phyloP scores from a whole-genome alignment of 345 rosid genomes.

The Reutealis trisperma region DNA sequence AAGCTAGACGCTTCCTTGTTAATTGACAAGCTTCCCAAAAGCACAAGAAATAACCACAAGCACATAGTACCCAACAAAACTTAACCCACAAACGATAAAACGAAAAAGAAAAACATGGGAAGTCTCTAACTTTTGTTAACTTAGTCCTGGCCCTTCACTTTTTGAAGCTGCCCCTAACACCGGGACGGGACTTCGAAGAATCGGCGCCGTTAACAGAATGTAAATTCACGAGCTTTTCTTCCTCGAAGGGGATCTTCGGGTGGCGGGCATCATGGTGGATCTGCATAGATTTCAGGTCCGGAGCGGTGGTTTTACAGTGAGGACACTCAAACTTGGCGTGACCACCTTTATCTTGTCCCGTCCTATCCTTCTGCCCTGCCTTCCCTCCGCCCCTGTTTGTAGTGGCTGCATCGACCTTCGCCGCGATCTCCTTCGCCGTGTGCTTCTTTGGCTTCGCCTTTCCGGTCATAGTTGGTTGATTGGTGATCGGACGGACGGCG shows the following conservation, averaged over 20 bases:
- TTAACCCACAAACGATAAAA: background rate
- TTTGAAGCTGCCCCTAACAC: constrained; percentile 48
- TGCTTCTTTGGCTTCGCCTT: constrained; percentile 99
- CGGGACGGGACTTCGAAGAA: constrained; percentile 33
- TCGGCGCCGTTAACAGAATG: constrained; percentile 39
- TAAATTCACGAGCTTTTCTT: constrained; percentile 60
- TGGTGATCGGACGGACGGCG: background rate
- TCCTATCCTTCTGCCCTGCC: constrained; percentile 73
- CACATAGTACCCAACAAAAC: background rate
- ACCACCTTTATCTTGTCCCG: constrained; percentile 76
- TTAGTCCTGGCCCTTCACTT: constrained; percentile 24
- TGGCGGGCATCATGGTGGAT: constrained; percentile 92
- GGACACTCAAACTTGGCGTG: constrained; percentile 96
- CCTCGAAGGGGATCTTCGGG: constrained; percentile 77
- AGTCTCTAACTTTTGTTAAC: background rate
- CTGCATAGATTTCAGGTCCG: constrained; percentile 83
- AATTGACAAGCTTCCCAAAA: background rate
- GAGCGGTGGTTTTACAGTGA: constrained; percentile 76
- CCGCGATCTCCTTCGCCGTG: constrained; percentile 89
- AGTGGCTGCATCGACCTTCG: constrained; percentile 84
- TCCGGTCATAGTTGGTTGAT: constrained; percentile 55
- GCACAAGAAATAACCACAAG: background rate
- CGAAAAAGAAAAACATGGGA: background rate
- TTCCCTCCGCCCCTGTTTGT: constrained; percentile 96
- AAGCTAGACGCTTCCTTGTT: background rate